Evolutionary conservation across 176 grass and related monocot genomes (phyloP), one percentile per base, ranked within the genome.

Genomic region (Rhipidocladum racemiflorum): DNA sequence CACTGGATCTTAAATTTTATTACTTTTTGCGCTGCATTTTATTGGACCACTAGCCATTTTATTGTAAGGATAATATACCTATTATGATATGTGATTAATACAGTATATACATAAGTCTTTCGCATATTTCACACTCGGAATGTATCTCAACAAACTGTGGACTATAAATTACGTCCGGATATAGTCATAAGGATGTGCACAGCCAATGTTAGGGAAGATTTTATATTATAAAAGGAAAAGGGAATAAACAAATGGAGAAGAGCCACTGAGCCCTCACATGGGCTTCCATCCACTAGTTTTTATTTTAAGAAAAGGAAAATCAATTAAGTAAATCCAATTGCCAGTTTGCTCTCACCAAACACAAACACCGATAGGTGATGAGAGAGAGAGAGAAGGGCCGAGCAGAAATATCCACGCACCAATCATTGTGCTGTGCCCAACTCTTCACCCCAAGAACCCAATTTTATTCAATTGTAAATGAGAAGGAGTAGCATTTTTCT

Each of bases 341-440:
- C 27, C 78, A 83, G 78, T 72, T 78, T 82, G 83, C 36, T 13
- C 34, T n/a, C 70, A 77, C 46, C 72, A 72, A 82, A 77, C 82
- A 36, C 16, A 78, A 3, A 51, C 5, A 35, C 2, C 20, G 20
- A 65, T 45, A 2, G 12, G 18, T 9, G 20, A 39, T 62, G 13
- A 12, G 54, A 30, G 27, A 46, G 7, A 0, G 42, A 59, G 27
- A 59, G 49, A 64, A 68, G 48, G 23, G 86, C 49, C 81, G 84
- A 44, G 42, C 57, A 6, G 82, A 71, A 30, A 81, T 76, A 81
- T 85, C 87, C 56, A 76, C 63, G 77, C 82, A 17, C 83, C 87
- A 85, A 89, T 85, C 83, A 89, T 89, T 89, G 87, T 21, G 18
- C 51, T 34, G 56, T n/a, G 49, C 7, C 45, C 75, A 45, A 71